Conservation (phyloP, 495 filamentous ascomycete genomes). For the Podospora comata region DNA sequence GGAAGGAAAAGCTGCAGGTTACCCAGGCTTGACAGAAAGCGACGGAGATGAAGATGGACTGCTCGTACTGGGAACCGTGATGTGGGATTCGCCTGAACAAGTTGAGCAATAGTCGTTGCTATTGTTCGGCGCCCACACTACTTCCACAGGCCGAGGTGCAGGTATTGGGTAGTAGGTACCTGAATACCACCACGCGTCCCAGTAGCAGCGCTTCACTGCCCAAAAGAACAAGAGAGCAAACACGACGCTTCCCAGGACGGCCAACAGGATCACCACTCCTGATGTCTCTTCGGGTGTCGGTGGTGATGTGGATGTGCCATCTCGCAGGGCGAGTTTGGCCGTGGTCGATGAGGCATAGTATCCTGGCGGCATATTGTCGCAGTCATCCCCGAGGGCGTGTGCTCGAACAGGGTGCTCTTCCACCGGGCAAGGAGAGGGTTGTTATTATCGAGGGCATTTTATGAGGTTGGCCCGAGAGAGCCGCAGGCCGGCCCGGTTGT, state of each 20-base stretch:
- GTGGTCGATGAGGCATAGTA: not conserved
- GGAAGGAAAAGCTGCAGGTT: not conserved
- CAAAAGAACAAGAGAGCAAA: not conserved
- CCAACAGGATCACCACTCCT: not conserved
- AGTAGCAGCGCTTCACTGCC: conserved; percentile 2
- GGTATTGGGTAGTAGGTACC: not conserved
- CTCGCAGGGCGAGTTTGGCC: not conserved
- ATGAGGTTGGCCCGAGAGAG: no score
- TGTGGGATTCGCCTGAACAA: not conserved
- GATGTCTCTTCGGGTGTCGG: not conserved
- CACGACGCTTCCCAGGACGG: not conserved
- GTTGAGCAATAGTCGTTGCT: not conserved
- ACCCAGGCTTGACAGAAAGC: not conserved
- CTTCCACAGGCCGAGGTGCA: not conserved
- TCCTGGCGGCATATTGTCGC: not conserved
- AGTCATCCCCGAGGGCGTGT: no score
- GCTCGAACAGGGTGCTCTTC: no score
- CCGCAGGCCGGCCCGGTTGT: no score
- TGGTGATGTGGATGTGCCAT: not conserved
- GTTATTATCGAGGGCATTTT: not conserved
- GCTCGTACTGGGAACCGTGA: conserved; percentile 1
- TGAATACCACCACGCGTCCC: not conserved
- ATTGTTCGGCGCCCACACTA: not conserved
- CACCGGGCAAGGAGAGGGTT: no score
- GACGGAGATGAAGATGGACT: conserved; percentile 3